Percentiles rank a stretch among this genome's conserved stretches.
phyloP scores from a whole-genome alignment of 2,329 filamentous ascomycete species.

The Colletotrichum spinosum region DNA sequence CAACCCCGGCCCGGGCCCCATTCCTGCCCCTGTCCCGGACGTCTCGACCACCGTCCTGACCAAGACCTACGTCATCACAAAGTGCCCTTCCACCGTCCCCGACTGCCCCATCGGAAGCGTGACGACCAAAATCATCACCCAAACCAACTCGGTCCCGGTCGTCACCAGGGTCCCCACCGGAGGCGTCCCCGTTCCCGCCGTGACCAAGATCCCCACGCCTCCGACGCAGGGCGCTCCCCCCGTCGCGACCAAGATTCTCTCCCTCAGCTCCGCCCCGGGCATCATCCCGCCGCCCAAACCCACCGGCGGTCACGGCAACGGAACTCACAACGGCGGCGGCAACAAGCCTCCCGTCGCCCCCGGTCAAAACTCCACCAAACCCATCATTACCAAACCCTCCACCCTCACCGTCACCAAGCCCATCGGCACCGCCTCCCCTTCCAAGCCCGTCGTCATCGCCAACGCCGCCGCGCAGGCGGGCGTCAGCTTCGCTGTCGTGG shows the following conservation, averaged over 20 bases:
- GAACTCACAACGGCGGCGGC: constrained; percentile 44
- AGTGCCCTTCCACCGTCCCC: constrained; percentile 59
- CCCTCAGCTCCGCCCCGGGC: constrained; percentile 9
- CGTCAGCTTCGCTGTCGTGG: constrained; percentile 32
- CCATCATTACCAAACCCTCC: constrained; percentile 5
- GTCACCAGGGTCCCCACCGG: not conserved
- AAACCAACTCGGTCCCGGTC: constrained; percentile 1
- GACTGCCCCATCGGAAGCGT: constrained; percentile 52
- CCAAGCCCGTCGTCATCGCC: constrained; percentile 9
- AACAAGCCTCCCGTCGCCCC: constrained; percentile 21
- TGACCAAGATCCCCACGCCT: constrained; percentile 1
- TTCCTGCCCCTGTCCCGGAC: not conserved
- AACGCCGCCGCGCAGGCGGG: constrained; percentile 30
- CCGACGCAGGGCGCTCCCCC: constrained; percentile 2
- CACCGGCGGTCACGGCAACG: constrained; percentile 20
- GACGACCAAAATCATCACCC: constrained; percentile 54
- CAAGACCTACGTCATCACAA: constrained; percentile 64
- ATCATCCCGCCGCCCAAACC: constrained; percentile 17
- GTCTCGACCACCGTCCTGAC: constrained; percentile 51
- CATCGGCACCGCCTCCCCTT: constrained; percentile 26
- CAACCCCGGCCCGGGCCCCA: not conserved
- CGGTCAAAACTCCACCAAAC: constrained; percentile 11
- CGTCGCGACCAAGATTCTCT: constrained; percentile 17
- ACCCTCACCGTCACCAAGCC: constrained; percentile 24
- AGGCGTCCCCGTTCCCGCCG: not conserved